A percentile compares a stretch with the other conserved stretches of the same genome.
Evolutionary conservation across 2,329 filamentous ascomycete species (phyloP).

Genomic region (Trichoderma aggressivum): DNA sequence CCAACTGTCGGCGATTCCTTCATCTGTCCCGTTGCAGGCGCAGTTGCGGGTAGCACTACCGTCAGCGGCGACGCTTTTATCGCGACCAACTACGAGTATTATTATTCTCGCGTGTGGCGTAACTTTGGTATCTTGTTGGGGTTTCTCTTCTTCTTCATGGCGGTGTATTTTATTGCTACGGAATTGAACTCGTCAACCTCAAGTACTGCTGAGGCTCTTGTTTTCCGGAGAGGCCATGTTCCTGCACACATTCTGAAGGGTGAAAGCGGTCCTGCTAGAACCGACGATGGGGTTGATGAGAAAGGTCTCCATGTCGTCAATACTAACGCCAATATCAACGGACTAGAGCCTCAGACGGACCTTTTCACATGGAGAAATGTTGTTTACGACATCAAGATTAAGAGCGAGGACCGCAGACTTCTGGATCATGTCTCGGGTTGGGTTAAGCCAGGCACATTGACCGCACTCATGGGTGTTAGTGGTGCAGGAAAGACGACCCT

Average conservation of each 20-base stretch:
- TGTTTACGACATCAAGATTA: conserved; percentile 69
- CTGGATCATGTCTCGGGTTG: conserved; percentile 80
- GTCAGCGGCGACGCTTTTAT: conserved; percentile 63
- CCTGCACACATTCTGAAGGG: conserved; percentile 40
- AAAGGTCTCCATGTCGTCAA: not conserved
- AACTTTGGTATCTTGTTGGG: conserved; percentile 67
- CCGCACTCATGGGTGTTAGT: conserved; percentile 68
- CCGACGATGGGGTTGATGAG: conserved; percentile 33
- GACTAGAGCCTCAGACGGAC: conserved; percentile 44
- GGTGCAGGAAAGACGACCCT: conserved; percentile 45
- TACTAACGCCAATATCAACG: not conserved
- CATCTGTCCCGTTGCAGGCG: conserved; percentile 52
- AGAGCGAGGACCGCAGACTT: conserved; percentile 65
- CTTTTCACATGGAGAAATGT: conserved; percentile 80
- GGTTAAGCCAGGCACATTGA: conserved; percentile 86
- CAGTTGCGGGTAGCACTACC: conserved; percentile 49
- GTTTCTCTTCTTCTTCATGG: conserved; percentile 62
- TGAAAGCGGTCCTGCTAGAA: conserved; percentile 27
- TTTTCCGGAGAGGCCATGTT: conserved; percentile 58
- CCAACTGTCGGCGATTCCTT: conserved; percentile 44
- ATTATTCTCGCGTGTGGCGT: conserved; percentile 57
- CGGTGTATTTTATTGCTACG: conserved; percentile 58
- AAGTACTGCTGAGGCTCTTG: conserved; percentile 65
- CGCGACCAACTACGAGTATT: conserved; percentile 52
- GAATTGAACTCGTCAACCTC: conserved; percentile 62